These are phyloP conservation scores for Phytophthora vignae DNA, from an alignment of 352 stramenopile genomes.

Conservation along the genomic window DNA sequence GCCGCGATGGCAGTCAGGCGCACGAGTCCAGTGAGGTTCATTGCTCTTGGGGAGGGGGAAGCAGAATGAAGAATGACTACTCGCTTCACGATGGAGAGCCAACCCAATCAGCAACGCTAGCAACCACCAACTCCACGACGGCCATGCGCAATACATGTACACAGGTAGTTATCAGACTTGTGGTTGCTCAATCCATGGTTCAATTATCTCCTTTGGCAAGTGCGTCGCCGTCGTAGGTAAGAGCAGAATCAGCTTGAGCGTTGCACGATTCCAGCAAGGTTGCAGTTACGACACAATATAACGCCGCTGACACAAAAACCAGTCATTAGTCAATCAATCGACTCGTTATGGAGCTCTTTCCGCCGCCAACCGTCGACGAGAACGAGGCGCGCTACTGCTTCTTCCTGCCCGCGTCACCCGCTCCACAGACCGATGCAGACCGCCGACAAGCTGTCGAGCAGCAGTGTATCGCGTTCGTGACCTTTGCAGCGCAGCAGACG, in stretches of 20 bases:
- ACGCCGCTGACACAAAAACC: slow-evolving; percentile 15
- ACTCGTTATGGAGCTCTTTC: slow-evolving; percentile 36
- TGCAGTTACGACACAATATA: slow-evolving; percentile 1
- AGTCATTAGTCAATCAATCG: background rate
- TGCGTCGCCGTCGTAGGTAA: background rate
- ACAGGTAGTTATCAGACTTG: slow-evolving; percentile 20
- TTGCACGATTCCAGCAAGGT: slow-evolving; percentile 3
- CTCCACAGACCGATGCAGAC: background rate
- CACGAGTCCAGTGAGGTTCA: slow-evolving; percentile 27
- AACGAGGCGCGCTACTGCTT: slow-evolving; percentile 49
- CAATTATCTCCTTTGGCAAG: background rate
- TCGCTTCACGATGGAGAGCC: background rate
- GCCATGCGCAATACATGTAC: background rate
- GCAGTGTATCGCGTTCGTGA: slow-evolving; percentile 29
- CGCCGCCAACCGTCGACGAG: slow-evolving; percentile 29
- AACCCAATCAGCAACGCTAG: background rate
- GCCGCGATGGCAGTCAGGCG: slow-evolving; percentile 29
- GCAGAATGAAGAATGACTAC: slow-evolving; percentile 28
- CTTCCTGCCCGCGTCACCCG: slow-evolving; percentile 31
- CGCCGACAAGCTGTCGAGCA: slow-evolving; percentile 18
- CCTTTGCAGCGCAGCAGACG: slow-evolving; percentile 46
- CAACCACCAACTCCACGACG: background rate
- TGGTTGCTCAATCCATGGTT: background rate
- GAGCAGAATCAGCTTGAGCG: slow-evolving; percentile 2
- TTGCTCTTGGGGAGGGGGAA: background rate